Conservation (phyloP, 2,329 filamentous ascomycete species). For the Aspergillus pseudotamarii region DNA sequence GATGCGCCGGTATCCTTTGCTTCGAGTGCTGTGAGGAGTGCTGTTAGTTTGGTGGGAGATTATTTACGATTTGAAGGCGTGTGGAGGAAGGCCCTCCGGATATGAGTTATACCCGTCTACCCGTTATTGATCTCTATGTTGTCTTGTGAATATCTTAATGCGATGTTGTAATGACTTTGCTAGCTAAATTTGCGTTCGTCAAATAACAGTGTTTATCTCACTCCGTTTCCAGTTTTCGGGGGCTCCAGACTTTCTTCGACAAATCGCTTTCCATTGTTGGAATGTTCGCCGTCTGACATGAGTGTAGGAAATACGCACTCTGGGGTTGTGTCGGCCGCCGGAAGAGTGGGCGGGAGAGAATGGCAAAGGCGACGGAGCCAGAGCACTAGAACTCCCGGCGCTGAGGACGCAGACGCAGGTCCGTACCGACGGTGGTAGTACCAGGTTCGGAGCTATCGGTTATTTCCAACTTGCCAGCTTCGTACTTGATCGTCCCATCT, state of each 20-base stretch:
- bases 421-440: slow-evolving; percentile 14
- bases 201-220: background rate
- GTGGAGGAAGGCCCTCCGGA: background rate
- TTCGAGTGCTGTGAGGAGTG: slow-evolving; percentile 33
- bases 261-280: background rate
- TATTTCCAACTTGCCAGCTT: slow-evolving; percentile 23
- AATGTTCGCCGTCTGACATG: background rate
- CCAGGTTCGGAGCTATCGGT: background rate
- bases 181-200: background rate
- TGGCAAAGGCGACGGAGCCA: too few relatives aligned
- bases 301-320: too few relatives aligned
- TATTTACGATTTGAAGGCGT: background rate
- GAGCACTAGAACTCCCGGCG: background rate
- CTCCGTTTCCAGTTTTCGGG: too few relatives aligned
- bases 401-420: background rate
- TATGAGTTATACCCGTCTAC: background rate
- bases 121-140: background rate
- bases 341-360: too few relatives aligned
- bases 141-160: background rate
- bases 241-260: background rate
- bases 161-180: background rate
- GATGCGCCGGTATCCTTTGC: slow-evolving; percentile 30
- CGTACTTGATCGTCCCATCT: slow-evolving; percentile 40
- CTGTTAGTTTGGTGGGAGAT: slow-evolving; percentile 20
- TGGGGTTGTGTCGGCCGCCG: too few relatives aligned